These are phyloP conservation scores for Aspergillus japonicus DNA, from an alignment of 2,329 filamentous ascomycete species.

Conservation along the genomic window DNA sequence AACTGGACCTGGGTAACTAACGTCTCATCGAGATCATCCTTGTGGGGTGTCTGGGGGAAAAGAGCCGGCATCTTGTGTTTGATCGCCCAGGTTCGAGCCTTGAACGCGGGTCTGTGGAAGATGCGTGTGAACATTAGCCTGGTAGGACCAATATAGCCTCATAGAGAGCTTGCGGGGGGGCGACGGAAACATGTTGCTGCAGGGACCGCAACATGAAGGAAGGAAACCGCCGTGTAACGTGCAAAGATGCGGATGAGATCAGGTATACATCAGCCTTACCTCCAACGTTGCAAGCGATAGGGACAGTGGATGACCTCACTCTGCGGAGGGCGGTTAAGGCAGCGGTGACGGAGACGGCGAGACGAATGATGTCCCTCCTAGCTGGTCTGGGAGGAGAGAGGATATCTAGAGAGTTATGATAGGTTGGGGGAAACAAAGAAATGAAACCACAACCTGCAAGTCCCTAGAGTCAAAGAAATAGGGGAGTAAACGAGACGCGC, in stretches of 20 bases:
- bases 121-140: constrained; percentile 1
- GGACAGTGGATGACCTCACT: neutral
- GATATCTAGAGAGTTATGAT: neutral
- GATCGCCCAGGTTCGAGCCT: constrained; percentile 1
- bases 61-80: constrained; percentile 35
- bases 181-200: neutral
- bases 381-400: neutral
- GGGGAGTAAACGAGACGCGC: constrained; percentile 1
- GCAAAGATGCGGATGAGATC: neutral
- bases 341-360: constrained; percentile 8
- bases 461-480: neutral
- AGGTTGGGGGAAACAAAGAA: neutral
- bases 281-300: neutral
- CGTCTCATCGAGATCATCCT: constrained; percentile 62
- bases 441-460: neutral
- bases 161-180: neutral
- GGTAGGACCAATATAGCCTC: neutral
- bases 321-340: constrained; percentile 11
- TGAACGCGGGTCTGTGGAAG: constrained; percentile 2
- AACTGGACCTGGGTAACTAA: constrained; percentile 40
- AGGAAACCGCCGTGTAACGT: neutral
- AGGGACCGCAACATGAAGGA: neutral
- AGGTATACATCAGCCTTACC: constrained; percentile 1
- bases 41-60: constrained; percentile 50
- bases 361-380: neutral